A percentile compares a stretch with the other conserved stretches of the same genome.
These are phyloP conservation scores for Cladosporium halotolerans DNA, from an alignment of 2,329 filamentous ascomycete genomes.

Conservation along the genomic window DNA sequence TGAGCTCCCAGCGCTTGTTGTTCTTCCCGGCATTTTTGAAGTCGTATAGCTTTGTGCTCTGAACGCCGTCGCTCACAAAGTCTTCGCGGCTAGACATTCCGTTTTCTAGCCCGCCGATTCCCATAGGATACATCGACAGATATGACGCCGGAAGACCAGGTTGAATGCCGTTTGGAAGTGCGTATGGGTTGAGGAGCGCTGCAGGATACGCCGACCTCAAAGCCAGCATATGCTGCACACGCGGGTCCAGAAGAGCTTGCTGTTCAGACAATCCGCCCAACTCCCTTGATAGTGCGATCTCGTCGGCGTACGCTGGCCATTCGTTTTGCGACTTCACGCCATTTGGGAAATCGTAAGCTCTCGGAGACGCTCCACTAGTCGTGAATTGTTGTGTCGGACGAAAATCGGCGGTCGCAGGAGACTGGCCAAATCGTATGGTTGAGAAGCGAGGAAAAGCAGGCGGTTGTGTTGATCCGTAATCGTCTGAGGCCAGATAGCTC, in stretches of 20 bases:
- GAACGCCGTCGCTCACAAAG: slow-evolving; percentile 54
- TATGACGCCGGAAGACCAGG: slow-evolving; percentile 31
- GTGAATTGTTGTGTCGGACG: slow-evolving; percentile 25
- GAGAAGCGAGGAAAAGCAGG: slow-evolving; percentile 10
- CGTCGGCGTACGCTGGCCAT: slow-evolving; percentile 23
- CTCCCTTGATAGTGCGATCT: slow-evolving; percentile 18
- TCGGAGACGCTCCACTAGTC: slow-evolving; percentile 34
- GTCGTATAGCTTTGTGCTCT: slow-evolving; percentile 70
- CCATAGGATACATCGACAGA: slow-evolving; percentile 31
- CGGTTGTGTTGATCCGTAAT: slow-evolving; percentile 26
- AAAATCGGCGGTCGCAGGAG: slow-evolving; percentile 14
- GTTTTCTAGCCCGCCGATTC: slow-evolving; percentile 33
- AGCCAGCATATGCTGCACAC: slow-evolving; percentile 32
- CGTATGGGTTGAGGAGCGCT: slow-evolving; percentile 29
- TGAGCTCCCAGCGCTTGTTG: slow-evolving; percentile 72
- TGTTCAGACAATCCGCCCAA: slow-evolving; percentile 29
- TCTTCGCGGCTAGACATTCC: slow-evolving; percentile 46
- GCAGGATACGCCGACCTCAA: slow-evolving; percentile 30
- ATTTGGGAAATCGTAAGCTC: slow-evolving; percentile 38
- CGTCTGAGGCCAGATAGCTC: slow-evolving; percentile 31
- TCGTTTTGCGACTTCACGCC: slow-evolving; percentile 41
- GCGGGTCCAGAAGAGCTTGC: slow-evolving; percentile 32
- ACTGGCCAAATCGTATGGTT: slow-evolving; percentile 15
- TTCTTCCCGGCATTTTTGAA: slow-evolving; percentile 70
- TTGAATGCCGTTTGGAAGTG: slow-evolving; percentile 31